These are phyloP conservation scores for Epichloe amarillans DNA, from an alignment of 2,329 filamentous ascomycete species.

Conservation along the genomic window DNA sequence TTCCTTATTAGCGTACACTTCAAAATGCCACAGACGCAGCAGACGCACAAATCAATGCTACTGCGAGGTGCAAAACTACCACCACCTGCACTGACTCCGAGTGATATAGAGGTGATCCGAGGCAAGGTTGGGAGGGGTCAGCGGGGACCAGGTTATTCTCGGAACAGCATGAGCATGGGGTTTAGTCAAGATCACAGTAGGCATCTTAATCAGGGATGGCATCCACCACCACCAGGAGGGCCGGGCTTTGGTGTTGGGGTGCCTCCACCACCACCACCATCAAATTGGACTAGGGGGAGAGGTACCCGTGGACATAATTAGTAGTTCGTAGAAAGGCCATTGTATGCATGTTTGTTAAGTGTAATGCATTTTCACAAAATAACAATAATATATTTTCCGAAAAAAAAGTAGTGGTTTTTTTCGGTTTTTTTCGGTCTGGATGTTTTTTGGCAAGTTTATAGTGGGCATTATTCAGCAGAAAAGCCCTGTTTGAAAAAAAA, in stretches of 20 bases:
- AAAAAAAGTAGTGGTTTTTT: too few species aligned
- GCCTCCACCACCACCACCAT: constrained; percentile 1
- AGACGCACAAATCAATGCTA: constrained; percentile 87
- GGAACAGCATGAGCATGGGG: constrained; percentile 2
- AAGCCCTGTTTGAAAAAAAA: too few species aligned
- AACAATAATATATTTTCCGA: fast-evolving
- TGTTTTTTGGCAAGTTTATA: too few species aligned
- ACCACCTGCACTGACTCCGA: constrained; percentile 55
- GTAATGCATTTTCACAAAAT: too few species aligned
- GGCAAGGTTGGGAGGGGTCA: constrained; percentile 41
- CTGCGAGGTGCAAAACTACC: constrained; percentile 70
- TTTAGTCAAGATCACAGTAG: neutral
- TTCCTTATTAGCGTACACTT: constrained; percentile 56
- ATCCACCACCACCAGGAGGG: constrained; percentile 19
- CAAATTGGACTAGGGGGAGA: constrained; percentile 3
- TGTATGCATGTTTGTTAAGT: too few species aligned
- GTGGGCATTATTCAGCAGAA: too few species aligned
- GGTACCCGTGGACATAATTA: neutral
- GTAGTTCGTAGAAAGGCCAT: neutral
- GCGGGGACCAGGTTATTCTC: constrained; percentile 20
- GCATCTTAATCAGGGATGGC: constrained; percentile 5
- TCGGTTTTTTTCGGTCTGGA: too few species aligned
- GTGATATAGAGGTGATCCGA: constrained; percentile 62
- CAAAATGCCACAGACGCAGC: constrained; percentile 58
- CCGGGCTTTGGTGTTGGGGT: constrained; percentile 4